Conservation (phyloP, 2,329 filamentous ascomycete genomes). For the Tolypocladium inflatum region DNA sequence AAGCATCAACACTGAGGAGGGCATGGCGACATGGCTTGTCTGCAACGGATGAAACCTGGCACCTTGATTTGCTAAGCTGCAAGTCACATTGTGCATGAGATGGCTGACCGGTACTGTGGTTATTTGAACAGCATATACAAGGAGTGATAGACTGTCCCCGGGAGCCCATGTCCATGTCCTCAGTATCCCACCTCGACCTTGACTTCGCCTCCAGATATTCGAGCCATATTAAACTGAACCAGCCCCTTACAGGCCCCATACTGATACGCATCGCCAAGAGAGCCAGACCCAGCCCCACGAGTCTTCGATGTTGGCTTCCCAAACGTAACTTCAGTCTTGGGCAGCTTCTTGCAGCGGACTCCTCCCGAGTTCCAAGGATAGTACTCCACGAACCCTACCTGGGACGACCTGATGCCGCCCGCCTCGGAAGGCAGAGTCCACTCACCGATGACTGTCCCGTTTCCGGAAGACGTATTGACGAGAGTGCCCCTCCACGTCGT, state of each 20-base stretch:
- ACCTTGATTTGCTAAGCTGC: too few relatives aligned
- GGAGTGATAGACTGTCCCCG: too few relatives aligned
- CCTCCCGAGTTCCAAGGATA: slow-evolving; percentile 7
- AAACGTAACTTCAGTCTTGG: slow-evolving; percentile 1
- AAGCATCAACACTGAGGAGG: too few relatives aligned
- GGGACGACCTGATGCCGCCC: slow-evolving; percentile 1
- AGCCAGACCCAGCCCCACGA: background rate
- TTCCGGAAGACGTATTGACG: slow-evolving; percentile 6
- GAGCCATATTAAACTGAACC: too few relatives aligned
- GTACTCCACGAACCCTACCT: slow-evolving; percentile 10
- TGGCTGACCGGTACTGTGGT: too few relatives aligned
- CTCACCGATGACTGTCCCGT: slow-evolving; percentile 5
- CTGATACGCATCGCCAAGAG: background rate
- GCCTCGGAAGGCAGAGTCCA: slow-evolving; percentile 6
- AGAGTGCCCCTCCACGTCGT: slow-evolving; percentile 11
- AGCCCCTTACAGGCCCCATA: background rate
- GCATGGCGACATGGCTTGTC: too few relatives aligned
- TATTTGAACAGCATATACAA: too few relatives aligned
- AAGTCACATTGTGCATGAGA: too few relatives aligned
- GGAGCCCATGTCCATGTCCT: too few relatives aligned
- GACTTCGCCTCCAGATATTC: too few relatives aligned
- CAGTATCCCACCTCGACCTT: too few relatives aligned
- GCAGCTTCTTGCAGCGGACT: slow-evolving; percentile 4
- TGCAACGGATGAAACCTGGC: too few relatives aligned
- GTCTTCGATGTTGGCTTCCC: background rate